phyloP scores from a whole-genome alignment of 129 eudicot species.

The Helianthus tuberosus region DNA sequence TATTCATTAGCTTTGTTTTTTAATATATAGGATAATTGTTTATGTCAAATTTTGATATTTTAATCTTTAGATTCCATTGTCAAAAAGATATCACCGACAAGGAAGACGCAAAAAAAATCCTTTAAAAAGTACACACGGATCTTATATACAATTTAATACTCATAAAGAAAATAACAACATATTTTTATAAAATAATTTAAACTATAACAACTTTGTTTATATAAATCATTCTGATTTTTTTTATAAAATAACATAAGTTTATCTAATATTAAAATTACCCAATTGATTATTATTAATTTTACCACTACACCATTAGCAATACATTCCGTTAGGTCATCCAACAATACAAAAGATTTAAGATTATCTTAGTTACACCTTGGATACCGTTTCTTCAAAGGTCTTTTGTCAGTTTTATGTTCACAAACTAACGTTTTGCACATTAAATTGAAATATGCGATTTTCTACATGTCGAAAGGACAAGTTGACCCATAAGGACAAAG shows the following conservation, averaged over 20 bases:
- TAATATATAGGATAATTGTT: too few species aligned
- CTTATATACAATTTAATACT: background rate
- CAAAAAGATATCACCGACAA: background rate
- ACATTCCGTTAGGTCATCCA: too few species aligned
- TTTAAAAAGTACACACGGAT: background rate
- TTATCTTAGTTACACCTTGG: background rate
- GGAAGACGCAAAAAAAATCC: background rate
- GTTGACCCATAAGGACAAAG: background rate
- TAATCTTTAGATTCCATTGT: background rate
- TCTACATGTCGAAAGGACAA: background rate
- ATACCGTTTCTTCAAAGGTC: background rate
- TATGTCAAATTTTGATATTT: background rate
- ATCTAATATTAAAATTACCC: too few species aligned
- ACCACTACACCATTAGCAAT: too few species aligned
- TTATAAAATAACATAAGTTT: too few species aligned
- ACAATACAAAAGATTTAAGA: too few species aligned
- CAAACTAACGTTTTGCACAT: background rate
- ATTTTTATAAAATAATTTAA: background rate
- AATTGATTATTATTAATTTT: too few species aligned
- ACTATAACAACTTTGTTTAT: background rate
- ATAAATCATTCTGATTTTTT: too few species aligned
- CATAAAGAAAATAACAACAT: background rate
- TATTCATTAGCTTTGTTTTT: too few species aligned
- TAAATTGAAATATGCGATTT: background rate
- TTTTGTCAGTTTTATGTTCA: background rate